Base-by-base conservation (phyloP, 2,329 filamentous ascomycete species). In the Allantophomopsis lycopodina region DNA sequence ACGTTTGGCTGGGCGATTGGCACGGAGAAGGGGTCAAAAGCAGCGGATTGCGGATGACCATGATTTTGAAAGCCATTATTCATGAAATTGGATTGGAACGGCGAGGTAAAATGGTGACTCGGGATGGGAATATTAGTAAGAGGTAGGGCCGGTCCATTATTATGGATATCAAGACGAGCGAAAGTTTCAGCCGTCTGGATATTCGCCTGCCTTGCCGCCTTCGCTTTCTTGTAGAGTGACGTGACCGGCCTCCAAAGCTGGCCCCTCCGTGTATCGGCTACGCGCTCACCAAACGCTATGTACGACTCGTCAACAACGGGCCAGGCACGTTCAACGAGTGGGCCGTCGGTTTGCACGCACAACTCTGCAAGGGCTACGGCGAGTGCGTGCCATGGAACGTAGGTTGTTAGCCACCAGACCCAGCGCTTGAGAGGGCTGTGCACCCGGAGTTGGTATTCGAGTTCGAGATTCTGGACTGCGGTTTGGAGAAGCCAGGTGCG, bases 311-410 rank as follows among this genome's bases (percentile, higher is more conserved):
- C 66, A 17, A 73, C 57, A 15, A 65, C 56, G 13, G 41, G 46
- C 71, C 71, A 75, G 1, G 70, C 68, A 38, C 63, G 58, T 5
- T 66, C 60, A 13, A 63, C 67, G 21, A 66, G 51, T 15, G 60
- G 58, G 6, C 65, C 66, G 31, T 58, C 54, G 3, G 65, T 63
- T 46, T 66, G 64, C 3, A 60, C 55, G 48, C 68, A 73, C 16
- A 73, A 57, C 44, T 71, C 68, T 1, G 68, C 68, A 12, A 73
- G 53, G 1, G 65, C 62, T 6, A 73, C 67, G 2, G 69, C 67
- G 0, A 73, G 54, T 7, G 68, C 62, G 45, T 73, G 69, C 70
- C 70, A 73, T 42, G 70, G 69, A 12, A 70, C 63, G 51, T 69
- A 73, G 1, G 58, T 64, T 12, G 60, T 51, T n/a, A 61, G 57